Evolutionary conservation across 2,329 filamentous ascomycete genomes (phyloP).

Genomic region (Trichophyton schoenleinii): DNA sequence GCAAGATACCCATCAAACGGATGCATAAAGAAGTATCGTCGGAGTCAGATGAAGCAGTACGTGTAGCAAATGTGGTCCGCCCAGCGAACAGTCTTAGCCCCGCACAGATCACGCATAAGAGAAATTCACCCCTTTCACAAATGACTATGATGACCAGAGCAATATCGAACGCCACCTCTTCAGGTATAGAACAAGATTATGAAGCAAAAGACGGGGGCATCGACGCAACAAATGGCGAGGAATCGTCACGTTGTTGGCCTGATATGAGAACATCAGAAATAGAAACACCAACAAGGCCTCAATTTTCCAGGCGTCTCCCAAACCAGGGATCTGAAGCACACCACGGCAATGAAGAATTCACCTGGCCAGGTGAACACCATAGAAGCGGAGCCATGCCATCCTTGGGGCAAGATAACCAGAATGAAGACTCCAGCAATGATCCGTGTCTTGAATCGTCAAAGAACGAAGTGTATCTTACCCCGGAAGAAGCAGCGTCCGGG

Average conservation of each 20-base stretch:
- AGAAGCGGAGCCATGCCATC: neutral
- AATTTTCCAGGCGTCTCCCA: too few relatives aligned
- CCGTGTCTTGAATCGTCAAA: neutral
- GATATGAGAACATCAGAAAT: neutral
- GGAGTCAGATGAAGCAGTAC: neutral
- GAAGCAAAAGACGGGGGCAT: neutral
- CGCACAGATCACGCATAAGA: neutral
- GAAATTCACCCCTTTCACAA: neutral
- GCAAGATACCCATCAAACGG: conserved; percentile 1
- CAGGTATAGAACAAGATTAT: neutral
- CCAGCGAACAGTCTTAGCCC: neutral
- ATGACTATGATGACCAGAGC: neutral
- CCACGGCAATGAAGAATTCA: too few relatives aligned
- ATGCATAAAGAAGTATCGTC: neutral
- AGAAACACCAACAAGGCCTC: neutral
- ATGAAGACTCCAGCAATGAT: neutral
- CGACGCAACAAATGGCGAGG: neutral
- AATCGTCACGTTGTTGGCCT: neutral
- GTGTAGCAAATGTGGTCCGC: neutral
- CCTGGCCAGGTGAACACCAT: neutral
- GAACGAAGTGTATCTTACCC: neutral
- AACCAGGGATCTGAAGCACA: neutral
- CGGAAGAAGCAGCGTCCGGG: neutral
- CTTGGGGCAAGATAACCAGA: neutral
- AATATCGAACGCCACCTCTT: neutral